Evolutionary conservation across 2,329 filamentous ascomycete species (phyloP), one percentile per base, ranked within the genome.

Genomic region (Ramularia endophylla): DNA sequence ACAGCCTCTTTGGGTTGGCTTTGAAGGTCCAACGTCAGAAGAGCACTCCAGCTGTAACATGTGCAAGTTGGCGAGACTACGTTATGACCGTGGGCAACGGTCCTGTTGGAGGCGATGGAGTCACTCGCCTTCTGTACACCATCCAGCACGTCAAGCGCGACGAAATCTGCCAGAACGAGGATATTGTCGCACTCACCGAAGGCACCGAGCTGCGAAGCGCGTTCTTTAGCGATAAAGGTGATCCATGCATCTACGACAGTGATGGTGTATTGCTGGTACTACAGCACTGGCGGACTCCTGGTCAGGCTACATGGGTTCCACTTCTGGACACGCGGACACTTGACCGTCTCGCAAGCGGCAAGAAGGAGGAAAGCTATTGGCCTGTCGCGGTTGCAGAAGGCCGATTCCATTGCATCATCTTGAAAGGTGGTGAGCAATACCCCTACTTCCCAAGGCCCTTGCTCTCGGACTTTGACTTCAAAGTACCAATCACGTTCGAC

Each of bases 331-430:
- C 94, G 0, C 87, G 77, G 44, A 78, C 84, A 27, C 73, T 98
- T 8, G 75, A 86, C 1, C 87, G 92, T 47, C 76, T 95, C 3
- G 84, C 86, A 0, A 81, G 80, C 2, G 92, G 92, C 18, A 81
- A 83, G 43, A 95, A 95, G 64, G 77, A 84, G 50, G 92, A 98
- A 66, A 78, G 74, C 0, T 98, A 98, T 70, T 98, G 89, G 77
- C 92, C 92, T 1, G 87, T 98, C 22, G 92, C 92, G 1, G 89
- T 97, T 1, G 87, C 90, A 2, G 81, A 89, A 55, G 77, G 85
- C 58, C 90, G 85, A 58, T 98, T 98, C 65, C 90, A 97, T 72
- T 98, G 94, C 69, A 95, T 98, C 66, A 97, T 98, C 56, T 81
- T 98, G 59, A 98, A 98, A 68, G 92, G 92, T 48, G 85, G 85